Percentiles rank a stretch among this genome's conserved stretches.
These are phyloP conservation scores for Entrophospora sp. DNA, from an alignment of 192 early-diverging fungal genomes.

Conservation along the genomic window DNA sequence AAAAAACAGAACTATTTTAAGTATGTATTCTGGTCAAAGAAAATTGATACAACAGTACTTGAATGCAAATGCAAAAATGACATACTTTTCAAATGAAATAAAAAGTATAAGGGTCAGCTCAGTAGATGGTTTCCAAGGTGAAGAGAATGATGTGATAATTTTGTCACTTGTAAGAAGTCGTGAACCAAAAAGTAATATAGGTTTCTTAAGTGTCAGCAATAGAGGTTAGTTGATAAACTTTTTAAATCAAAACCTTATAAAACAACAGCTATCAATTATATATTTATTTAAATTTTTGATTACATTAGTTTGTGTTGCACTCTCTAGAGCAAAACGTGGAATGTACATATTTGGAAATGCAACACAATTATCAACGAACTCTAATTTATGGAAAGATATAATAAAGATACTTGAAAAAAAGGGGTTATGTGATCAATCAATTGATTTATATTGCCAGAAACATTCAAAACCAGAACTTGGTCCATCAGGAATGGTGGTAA, in stretches of 20 bases:
- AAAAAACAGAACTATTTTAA: conserved; percentile 35
- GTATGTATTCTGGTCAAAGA: conserved; percentile 48
- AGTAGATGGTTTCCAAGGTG: conserved; percentile 96
- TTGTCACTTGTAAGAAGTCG: conserved; percentile 91
- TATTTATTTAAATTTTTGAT: not conserved
- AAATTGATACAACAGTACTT: conserved; percentile 28
- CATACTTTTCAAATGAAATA: conserved; percentile 10
- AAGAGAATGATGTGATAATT: conserved; percentile 98
- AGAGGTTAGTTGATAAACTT: conserved; percentile 19
- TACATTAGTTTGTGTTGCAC: conserved; percentile 43
- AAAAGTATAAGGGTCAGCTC: conserved; percentile 82
- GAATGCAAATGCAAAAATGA: conserved; percentile 16
- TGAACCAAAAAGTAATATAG: conserved; percentile 72
- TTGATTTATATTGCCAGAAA: conserved; percentile 5
- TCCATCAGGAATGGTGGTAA: not conserved
- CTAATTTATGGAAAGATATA: conserved; percentile 31
- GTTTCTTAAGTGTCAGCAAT: conserved; percentile 65
- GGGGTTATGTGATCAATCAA: not conserved
- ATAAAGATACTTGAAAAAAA: not conserved
- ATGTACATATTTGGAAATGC: conserved; percentile 51
- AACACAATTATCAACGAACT: conserved; percentile 30
- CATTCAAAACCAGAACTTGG: not conserved
- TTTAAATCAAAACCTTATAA: not conserved
- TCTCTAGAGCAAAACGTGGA: conserved; percentile 52
- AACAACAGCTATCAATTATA: not conserved